A percentile compares a stretch with the other conserved stretches of the same genome.
phyloP scores from a whole-genome alignment of 192 early-diverging fungal genomes.

The Umbelopsis sp. region DNA sequence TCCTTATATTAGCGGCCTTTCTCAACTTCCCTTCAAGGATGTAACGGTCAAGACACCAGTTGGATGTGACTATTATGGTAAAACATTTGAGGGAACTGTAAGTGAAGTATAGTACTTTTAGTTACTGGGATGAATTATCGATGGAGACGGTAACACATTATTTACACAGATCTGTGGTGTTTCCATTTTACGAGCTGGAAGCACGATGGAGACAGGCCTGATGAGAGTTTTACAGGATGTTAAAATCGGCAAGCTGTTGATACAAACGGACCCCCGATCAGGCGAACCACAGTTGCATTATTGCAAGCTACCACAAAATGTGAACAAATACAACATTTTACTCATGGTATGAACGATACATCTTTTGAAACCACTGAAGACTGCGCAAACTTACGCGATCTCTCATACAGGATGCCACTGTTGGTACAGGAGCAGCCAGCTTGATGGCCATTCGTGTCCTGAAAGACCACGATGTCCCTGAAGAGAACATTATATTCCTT shows the following conservation, averaged over 20 bases:
- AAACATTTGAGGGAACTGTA: slow-evolving; percentile 21
- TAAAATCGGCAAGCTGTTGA: slow-evolving; percentile 87
- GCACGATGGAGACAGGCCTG: slow-evolving; percentile 89
- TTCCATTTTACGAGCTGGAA: slow-evolving; percentile 84
- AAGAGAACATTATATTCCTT: slow-evolving; percentile 85
- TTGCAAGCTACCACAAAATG: slow-evolving; percentile 73
- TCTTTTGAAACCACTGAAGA: neutral
- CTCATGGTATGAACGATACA: slow-evolving; percentile 50
- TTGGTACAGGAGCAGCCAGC: slow-evolving; percentile 90
- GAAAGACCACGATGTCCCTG: slow-evolving; percentile 86
- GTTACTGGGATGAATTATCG: neutral
- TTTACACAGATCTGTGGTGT: slow-evolving; percentile 66
- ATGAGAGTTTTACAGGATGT: slow-evolving; percentile 80
- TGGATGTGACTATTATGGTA: slow-evolving; percentile 17
- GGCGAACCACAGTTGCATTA: slow-evolving; percentile 92
- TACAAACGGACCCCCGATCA: slow-evolving; percentile 76
- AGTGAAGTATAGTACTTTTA: neutral
- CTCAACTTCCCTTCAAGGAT: slow-evolving; percentile 20
- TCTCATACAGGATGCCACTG: slow-evolving; percentile 72
- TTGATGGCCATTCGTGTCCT: slow-evolving; percentile 96
- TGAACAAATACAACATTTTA: slow-evolving; percentile 63
- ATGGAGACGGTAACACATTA: neutral
- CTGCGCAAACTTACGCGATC: neutral
- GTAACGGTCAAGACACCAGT: slow-evolving; percentile 20
- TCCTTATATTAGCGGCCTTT: slow-evolving; percentile 20